phyloP scores from a whole-genome alignment of 2,329 filamentous ascomycete genomes.

The Venturia carpophila region DNA sequence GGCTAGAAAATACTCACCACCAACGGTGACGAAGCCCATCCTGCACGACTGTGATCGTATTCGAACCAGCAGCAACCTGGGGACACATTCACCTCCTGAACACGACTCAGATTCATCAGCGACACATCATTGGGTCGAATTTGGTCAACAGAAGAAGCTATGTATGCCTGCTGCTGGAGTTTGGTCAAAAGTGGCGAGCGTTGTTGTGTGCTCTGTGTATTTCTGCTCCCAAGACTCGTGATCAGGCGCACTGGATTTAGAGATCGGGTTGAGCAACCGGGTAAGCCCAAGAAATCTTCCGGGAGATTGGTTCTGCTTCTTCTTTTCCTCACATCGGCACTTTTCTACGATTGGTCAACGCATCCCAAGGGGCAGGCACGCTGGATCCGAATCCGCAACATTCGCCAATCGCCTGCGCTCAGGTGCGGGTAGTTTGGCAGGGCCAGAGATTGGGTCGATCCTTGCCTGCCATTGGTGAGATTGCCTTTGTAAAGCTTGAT shows the following conservation, averaged over 20 bases:
- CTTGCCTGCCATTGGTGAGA: too few species aligned
- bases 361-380: too few species aligned
- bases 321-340: not conserved
- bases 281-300: not conserved
- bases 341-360: not conserved
- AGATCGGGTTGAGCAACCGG: not conserved
- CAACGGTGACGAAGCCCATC: not conserved
- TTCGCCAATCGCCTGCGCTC: too few species aligned
- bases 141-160: not conserved
- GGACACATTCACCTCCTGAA: not conserved
- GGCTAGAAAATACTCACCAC: not conserved
- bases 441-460: too few species aligned
- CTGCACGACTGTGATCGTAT: too few species aligned
- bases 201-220: not conserved
- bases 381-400: too few species aligned
- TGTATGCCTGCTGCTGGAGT: not conserved
- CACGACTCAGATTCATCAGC: not conserved
- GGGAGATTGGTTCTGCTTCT: not conserved
- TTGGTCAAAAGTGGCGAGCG: not conserved
- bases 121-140: not conserved
- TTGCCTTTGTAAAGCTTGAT: too few species aligned
- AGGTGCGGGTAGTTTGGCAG: too few species aligned
- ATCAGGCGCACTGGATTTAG: not conserved
- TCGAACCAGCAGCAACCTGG: too few species aligned
- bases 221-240: not conserved